Base-by-base conservation (phyloP, 179 eudicot genomes). In the Beta macrorhiza region DNA sequence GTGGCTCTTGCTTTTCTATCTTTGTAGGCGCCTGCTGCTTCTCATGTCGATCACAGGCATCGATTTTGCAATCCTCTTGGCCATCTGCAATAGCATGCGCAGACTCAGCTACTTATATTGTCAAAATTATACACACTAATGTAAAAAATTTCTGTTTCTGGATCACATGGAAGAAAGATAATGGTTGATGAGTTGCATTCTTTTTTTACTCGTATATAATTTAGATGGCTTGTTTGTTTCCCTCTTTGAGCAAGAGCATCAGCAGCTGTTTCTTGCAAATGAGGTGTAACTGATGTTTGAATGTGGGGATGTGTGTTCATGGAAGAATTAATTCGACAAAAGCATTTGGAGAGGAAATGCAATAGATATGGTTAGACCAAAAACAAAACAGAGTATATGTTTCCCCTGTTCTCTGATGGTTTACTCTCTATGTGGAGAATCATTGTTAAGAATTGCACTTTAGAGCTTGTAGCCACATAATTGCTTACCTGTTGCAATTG, bases 1-100 rank as follows among this genome's bases (percentile, higher is more conserved):
- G 85, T 58, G 86, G 88, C 61, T 79, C 71, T 73, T 64, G 86
- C 51, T 74, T 83, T 8, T 71, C 80, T 8, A 55, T 56, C 64
- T 73, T 78, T 64, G 74, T 4, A 13, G 47, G 61, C 68, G 16
- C 59, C 80, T 72, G 77, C 61, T 83, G 82, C 77, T 80, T 25
- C 59, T 59, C 84, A 9, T 53, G 64, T 63, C 51, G 37, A 68
- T 47, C 19, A 55, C 22, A 37, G 75, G 63, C 37, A 55, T n/a
- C 57, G 20, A 52, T 22, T 64, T 6, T 75, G 57, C 55, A 57
- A 14, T 82, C 80, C 25, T 82, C 59, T 55, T 1, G 19, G 13
- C 68, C 72, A 71, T 67, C 87, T 85, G 85, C 77, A 85, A 42
- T 15, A 56, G 17, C 49, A 62, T 64, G 57, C 13, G 19, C 42